These are phyloP conservation scores for Misopates orontium DNA, from an alignment of 257 asterid genomes.

Conservation along the genomic window DNA sequence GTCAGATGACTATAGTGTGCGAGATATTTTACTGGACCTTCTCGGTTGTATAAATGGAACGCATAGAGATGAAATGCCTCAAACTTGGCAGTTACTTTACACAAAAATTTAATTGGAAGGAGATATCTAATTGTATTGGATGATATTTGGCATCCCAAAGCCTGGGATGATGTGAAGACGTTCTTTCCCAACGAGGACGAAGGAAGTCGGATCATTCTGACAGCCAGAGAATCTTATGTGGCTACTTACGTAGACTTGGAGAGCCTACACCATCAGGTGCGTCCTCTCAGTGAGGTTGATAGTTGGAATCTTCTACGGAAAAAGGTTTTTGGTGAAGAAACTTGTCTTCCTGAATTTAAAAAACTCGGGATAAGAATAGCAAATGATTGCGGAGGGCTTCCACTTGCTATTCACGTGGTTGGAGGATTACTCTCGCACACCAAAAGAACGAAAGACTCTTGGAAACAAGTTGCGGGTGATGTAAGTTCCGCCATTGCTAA, in stretches of 20 bases:
- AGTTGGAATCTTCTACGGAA: neutral
- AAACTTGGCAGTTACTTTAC: neutral
- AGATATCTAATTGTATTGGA: neutral
- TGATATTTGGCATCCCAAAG: neutral
- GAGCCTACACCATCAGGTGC: neutral
- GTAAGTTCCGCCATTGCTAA: no score
- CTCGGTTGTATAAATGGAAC: neutral
- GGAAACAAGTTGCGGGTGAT: no score
- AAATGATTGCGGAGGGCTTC: no score
- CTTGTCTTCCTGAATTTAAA: slow-evolving; percentile 3
- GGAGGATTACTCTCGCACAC: no score
- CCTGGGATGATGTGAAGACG: neutral
- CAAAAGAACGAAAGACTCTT: no score
- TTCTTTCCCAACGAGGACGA: neutral
- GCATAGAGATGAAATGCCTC: neutral
- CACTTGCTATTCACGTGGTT: no score
- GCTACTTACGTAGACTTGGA: neutral
- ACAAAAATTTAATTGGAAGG: neutral
- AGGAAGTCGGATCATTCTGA: neutral
- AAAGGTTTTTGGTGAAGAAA: neutral
- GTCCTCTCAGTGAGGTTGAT: neutral
- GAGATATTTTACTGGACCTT: neutral
- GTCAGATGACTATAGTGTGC: neutral
- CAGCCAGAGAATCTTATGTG: neutral
- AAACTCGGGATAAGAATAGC: no score